Base-by-base conservation (phyloP, 2,329 filamentous ascomycete species). In the Hypoxylon sp. region DNA sequence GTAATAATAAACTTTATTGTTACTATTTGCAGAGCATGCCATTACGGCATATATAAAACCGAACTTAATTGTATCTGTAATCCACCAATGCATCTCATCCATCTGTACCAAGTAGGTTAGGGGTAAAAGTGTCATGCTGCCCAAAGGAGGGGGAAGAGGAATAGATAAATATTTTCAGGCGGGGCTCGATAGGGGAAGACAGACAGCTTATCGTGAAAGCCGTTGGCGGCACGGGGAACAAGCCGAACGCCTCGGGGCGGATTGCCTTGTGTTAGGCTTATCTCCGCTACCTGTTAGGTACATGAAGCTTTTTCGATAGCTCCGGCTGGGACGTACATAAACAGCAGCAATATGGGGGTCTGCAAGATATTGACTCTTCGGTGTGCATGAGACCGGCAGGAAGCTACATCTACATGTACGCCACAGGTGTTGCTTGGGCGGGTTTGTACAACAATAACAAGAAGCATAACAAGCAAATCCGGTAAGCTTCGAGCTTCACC, bases 361-460 rank as follows among this genome's bases (percentile, higher is more conserved):
- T 38, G 29, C 29, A 33, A 23, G 38, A 37, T 37, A 40, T 49
- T 49, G 21, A n/a, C 29, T 47, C n/a, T n/a, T n/a, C n/a, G n/a
- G n/a, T n/a, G 58, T 63, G 56, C 62, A 62, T 58, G 35, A 38
- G 62, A 62, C 55, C 54, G 53, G 62, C 52, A 57, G 53, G 52
- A 60, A n/a, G n/a, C n/a, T n/a, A n/a, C n/a, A n/a, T n/a, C n/a
- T n/a, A n/a, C n/a, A n/a, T n/a, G n/a, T n/a, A n/a, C n/a, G n/a
- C n/a, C n/a, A n/a, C n/a, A 35, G 31, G n/a, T 33, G 11, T 29
- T 11, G 13, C 15, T 33, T 11, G 17, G 15, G n/a, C n/a, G n/a
- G 3, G 31, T 7, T 35, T 35, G 31, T 35, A 11, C 31, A 35
- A 58, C 29, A 46, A 26, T 26, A 29, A 48, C 23, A 49, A 38